These are phyloP conservation scores for Nemania sp. DNA, from an alignment of 2,329 filamentous ascomycete genomes.

Conservation along the genomic window DNA sequence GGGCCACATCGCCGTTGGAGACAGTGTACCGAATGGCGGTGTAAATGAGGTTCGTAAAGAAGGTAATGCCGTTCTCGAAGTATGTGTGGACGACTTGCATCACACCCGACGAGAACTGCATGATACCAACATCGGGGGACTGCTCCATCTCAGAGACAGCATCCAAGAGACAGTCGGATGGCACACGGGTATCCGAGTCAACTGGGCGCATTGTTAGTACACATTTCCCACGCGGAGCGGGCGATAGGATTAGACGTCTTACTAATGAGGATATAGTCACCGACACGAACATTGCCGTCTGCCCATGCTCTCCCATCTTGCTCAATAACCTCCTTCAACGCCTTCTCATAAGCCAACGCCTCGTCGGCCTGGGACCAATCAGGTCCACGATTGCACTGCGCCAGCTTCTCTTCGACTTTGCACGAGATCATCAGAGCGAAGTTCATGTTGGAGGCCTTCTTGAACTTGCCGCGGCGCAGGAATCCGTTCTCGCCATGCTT, in stretches of 20 bases:
- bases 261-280: slow-evolving; percentile 66
- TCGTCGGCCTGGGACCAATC: slow-evolving; percentile 50
- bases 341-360: slow-evolving; percentile 53
- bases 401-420: slow-evolving; percentile 64
- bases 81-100: slow-evolving; percentile 75
- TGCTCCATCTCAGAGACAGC: slow-evolving; percentile 74
- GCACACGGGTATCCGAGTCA: slow-evolving; percentile 72
- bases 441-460: slow-evolving; percentile 79
- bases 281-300: slow-evolving; percentile 63
- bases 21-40: slow-evolving; percentile 73
- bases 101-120: slow-evolving; percentile 74
- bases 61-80: slow-evolving; percentile 74
- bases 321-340: slow-evolving; percentile 54
- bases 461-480: slow-evolving; percentile 64
- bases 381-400: slow-evolving; percentile 49
- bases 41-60: slow-evolving; percentile 80
- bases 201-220: slow-evolving; percentile 42
- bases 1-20: slow-evolving; percentile 71
- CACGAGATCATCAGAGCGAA: slow-evolving; percentile 66
- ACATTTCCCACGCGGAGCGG: not conserved
- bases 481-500: slow-evolving; percentile 67
- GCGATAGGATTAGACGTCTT: slow-evolving; percentile 18
- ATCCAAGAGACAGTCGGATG: slow-evolving; percentile 68
- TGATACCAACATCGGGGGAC: slow-evolving; percentile 70
- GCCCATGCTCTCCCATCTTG: slow-evolving; percentile 62